Evolutionary conservation across 2,329 filamentous ascomycete genomes (phyloP), one percentile per base, ranked within the genome.

Genomic region (Plectosphaerella plurivora): DNA sequence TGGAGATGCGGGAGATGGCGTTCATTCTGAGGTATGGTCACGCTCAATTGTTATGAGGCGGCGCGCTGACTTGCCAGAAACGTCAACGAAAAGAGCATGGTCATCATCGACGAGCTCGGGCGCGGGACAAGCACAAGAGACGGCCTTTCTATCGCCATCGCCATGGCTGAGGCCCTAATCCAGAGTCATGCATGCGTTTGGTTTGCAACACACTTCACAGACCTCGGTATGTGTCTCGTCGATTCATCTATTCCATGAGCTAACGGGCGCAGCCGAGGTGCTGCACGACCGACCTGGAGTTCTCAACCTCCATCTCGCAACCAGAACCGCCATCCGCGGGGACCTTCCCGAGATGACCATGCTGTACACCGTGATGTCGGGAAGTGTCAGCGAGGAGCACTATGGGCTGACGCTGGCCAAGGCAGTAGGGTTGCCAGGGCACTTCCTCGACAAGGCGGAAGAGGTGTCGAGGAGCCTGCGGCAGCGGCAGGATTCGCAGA

Each of bases 1-100:
- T 91, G 0, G 94, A 99, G 68, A 97, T 99, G 94, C 82, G 90
- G 42, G 94, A 97, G 62, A 95, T 93, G 73, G 91, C 92, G 0
- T 96, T 95, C 65, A 97, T 99, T 51, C 72, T 97, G 1, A 81
- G 84, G 76, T 76, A n/a, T 63, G 2, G 53, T 47, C 15, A 10
- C 11, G 37, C 8, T n/a, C 2, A 4, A 3, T 16, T n/a, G 1
- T 10, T 24, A 14, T 7, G 11, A 14, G 3, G 8, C n/a, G 15
- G 10, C 1, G 16, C 1, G 8, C 44, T 46, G 44, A 12, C 2
- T 4, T 24, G 28, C 25, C 42, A 79, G 81, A 50, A 96, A 96
- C 62, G 82, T 97, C 52, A 86, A 91, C 57, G 76, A 78, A 7
- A 81, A 83, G 47, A 93, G 89, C 59, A 77, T 96, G 60, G 84